Evolutionary conservation across 768 basidiomycete genomes (phyloP), one percentile per base, ranked within the genome.

Genomic region (Lepiota brunneoincarnata): DNA sequence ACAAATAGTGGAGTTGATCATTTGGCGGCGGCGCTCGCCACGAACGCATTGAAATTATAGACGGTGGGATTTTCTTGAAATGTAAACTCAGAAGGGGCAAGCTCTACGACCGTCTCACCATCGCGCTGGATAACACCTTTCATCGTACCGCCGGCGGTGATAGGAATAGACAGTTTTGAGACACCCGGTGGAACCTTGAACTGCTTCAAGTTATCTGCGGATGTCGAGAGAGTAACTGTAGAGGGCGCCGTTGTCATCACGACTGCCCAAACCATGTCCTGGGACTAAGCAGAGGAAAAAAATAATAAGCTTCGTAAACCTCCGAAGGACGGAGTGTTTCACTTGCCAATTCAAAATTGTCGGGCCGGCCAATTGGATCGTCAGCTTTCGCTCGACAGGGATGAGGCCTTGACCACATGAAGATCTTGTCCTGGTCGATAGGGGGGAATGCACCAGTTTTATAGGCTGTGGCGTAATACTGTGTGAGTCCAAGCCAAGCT

Each of bases 31-130:
- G 69, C 69, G 40, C 69, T 67, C 20, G 72, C 75, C n/a, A 87
- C 87, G 51, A 83, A 82, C 11, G 78, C 84, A 58, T 90, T 91
- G 67, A 79, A 91, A 64, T 91, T 90, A 65, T 89, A 91, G 20
- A 65, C 69, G 38, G 70, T 14, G 4, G 89, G 86, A 14, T 65
- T 70, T 9, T 73, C 73, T 45, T 77, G 70, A 67, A 87, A 89
- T 21, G 61, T 69, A 62, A 88, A 88, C 35, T 71, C 71, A 1
- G 59, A 56, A 0, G 87, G 77, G 12, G 71, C 64, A 55, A 86
- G 69, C 49, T 76, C 64, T 36, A 86, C 70, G 17, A 84, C 57
- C 4, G 67, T 71, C 49, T 67, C 52, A n/a, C 78, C 79, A 49
- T 74, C 69, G 31, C 89, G 74, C 50, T 65, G 59, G 7, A 91